Conservation (phyloP, 2,329 filamentous ascomycete genomes). For the Penicillium italicum region DNA sequence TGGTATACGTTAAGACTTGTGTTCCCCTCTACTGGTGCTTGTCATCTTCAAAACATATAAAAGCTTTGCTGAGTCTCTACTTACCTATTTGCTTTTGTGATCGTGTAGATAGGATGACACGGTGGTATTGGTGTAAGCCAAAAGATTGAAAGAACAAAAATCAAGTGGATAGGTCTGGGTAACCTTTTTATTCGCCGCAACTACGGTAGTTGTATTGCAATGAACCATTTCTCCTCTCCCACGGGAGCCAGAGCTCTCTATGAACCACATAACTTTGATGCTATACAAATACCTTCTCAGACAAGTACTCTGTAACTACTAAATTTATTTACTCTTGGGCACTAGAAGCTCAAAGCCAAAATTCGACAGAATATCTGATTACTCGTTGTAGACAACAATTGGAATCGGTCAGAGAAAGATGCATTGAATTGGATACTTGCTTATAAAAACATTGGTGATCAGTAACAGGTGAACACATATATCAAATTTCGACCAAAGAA, state of each 20-base stretch:
- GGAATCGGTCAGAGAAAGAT: neutral
- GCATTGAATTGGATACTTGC: neutral
- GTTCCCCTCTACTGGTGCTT: too few species aligned
- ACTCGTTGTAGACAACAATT: neutral
- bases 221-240: too few species aligned
- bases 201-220: too few species aligned
- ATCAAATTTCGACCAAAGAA: conserved; percentile 14
- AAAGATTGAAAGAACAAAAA: too few species aligned
- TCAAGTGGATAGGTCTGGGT: too few species aligned
- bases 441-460: neutral
- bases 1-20: too few species aligned
- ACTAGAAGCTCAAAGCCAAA: neutral
- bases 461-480: neutral
- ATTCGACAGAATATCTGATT: neutral
- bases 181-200: too few species aligned
- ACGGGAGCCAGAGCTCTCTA: neutral
- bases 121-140: too few species aligned
- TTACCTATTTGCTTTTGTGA: too few species aligned
- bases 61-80: too few species aligned
- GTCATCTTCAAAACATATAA: too few species aligned
- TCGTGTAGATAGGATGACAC: too few species aligned
- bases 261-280: neutral
- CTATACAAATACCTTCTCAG: neutral
- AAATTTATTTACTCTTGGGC: neutral
- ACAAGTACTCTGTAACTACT: neutral